These are phyloP conservation scores for Stipa capillata DNA, from an alignment of 176 grass and related monocot species.

Conservation along the genomic window DNA sequence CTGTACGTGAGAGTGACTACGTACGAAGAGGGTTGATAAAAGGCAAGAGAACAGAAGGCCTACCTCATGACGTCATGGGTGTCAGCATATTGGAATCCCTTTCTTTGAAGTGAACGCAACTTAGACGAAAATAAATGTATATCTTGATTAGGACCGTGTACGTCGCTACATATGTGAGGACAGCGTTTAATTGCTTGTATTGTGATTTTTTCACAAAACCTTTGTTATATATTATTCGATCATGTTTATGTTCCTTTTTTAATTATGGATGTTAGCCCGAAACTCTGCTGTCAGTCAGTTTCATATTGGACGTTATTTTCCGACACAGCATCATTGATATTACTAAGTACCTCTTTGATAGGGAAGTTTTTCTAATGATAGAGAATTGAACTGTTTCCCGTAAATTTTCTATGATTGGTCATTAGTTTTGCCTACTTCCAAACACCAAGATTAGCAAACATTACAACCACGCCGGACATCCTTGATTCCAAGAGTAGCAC, in stretches of 20 bases:
- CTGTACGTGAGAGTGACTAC: background rate
- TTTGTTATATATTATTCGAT: background rate
- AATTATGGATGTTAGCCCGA: background rate
- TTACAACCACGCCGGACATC: too few relatives aligned
- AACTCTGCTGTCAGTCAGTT: background rate
- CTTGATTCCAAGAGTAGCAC: too few relatives aligned
- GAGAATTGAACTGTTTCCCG: background rate
- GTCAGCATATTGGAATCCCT: background rate
- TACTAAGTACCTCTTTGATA: too few relatives aligned
- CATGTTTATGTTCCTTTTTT: too few relatives aligned
- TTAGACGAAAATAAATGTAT: background rate
- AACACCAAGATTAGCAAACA: too few relatives aligned
- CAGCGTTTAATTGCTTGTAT: background rate
- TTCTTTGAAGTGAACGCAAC: background rate
- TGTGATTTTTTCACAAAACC: background rate
- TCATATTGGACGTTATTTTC: background rate
- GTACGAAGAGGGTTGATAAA: background rate
- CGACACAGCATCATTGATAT: too few relatives aligned
- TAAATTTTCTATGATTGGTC: too few relatives aligned
- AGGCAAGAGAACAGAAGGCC: background rate
- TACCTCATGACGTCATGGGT: background rate
- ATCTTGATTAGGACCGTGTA: background rate
- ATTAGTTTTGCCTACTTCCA: too few relatives aligned
- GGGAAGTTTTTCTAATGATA: background rate
- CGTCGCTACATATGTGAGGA: too few relatives aligned